Conservation (phyloP, 2,329 filamentous ascomycete genomes). For the Aspergillus quadricinctus region DNA sequence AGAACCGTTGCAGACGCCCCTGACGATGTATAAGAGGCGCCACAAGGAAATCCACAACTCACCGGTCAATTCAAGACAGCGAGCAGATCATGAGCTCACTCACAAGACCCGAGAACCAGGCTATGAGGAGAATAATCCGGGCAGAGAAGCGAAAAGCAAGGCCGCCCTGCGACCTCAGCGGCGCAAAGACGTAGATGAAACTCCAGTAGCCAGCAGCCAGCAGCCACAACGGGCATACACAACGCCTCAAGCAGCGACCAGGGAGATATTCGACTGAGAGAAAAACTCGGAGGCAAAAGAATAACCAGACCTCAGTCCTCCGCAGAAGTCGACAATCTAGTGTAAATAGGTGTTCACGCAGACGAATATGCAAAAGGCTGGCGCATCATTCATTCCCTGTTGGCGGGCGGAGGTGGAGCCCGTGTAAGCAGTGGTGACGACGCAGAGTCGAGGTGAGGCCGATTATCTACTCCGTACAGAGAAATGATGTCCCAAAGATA, state of each 20-base stretch:
- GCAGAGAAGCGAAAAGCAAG: not conserved
- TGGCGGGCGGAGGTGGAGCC: not conserved
- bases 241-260: not conserved
- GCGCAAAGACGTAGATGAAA: not conserved
- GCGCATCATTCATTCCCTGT: not conserved
- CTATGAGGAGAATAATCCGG: not conserved
- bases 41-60: not conserved
- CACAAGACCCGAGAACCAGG: not conserved
- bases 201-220: not conserved
- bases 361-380: not conserved
- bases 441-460: not conserved
- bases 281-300: too few species aligned
- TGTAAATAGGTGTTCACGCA: not conserved
- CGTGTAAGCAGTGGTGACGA: not conserved
- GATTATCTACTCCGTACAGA: not conserved
- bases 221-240: not conserved
- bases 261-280: not conserved
- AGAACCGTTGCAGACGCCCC: not conserved
- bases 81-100: not conserved
- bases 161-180: not conserved
- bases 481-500: not conserved
- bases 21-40: not conserved
- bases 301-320: not conserved
- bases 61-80: not conserved
- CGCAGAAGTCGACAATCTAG: not conserved